Base-by-base conservation (phyloP, 1,139 yeast species). In the Yamadazyma membranifaciens region DNA sequence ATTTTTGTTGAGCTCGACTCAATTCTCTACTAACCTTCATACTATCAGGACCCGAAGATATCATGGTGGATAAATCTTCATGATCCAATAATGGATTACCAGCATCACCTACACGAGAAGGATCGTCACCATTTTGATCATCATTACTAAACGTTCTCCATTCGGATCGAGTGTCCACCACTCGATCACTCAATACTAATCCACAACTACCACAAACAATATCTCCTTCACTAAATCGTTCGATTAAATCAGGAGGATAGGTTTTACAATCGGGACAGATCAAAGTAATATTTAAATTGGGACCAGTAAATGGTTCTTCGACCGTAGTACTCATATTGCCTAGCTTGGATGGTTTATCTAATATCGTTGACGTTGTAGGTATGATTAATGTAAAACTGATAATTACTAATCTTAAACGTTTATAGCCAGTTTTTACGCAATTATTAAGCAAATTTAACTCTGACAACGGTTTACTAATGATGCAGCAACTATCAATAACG, bases 81-180 rank as follows among this genome's bases (percentile, higher is more conserved):
- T 95, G 87, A 56, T 91, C 98, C 53, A 94, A 72, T 46, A 91
- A 68, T 11, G 98, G 97, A 59, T 91, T 91, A n/a, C 94, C 85
- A 3, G 98, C 98, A 58, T 91, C 98, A 62, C 98, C 98, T 49
- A 92, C 98, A 86, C 98, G 98, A 54, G 95, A 84, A 3, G 98
- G 98, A 62, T 92, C 98, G 59, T 89, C 98, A 54, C 95, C 96
- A 51, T 92, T 94, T 64, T 91, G 98, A 61, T 92, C 98, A 62
- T 92, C 98, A 61, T 92, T 92, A 48, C 86, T 81, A 64, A 92
- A 92, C 2, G 98, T 92, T 72, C 98, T 87, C 98, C 98, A 92
- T 71, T 92, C 98, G 2, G 96, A 87, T 52, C 98, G 75, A 5
- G 96, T 91, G 59, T 92, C 98, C 27, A 92, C 96, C 40, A 92